phyloP scores from a whole-genome alignment of 176 grass and related monocot genomes.

The Avena atlantica region DNA sequence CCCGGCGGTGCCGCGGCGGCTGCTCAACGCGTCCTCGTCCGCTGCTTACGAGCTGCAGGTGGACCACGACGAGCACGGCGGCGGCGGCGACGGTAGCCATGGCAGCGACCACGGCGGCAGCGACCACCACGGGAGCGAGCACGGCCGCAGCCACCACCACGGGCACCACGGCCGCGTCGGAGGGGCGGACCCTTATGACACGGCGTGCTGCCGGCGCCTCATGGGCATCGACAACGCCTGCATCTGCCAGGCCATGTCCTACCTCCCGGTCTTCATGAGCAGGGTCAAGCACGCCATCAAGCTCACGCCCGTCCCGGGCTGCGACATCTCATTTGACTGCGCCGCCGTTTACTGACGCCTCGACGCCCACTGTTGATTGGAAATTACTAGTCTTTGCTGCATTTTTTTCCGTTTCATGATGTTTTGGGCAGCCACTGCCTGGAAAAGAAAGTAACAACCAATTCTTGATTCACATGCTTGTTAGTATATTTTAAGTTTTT shows the following conservation, averaged over 20 bases:
- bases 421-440: neutral
- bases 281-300: slow-evolving; percentile 74
- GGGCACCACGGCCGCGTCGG: slow-evolving; percentile 11
- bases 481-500: neutral
- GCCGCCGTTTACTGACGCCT: slow-evolving; percentile 38
- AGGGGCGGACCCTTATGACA: slow-evolving; percentile 55
- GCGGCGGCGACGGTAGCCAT: neutral
- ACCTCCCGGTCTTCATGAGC: slow-evolving; percentile 74
- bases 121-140: neutral
- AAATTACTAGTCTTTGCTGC: neutral
- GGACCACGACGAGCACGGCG: slow-evolving; percentile 8
- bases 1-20: slow-evolving; percentile 39
- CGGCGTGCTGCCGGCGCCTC: slow-evolving; percentile 78
- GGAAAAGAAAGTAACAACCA: neutral
- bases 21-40: slow-evolving; percentile 46
- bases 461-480: neutral
- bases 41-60: slow-evolving; percentile 42
- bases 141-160: slow-evolving; percentile 2
- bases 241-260: slow-evolving; percentile 73
- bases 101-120: neutral
- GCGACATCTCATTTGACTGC: slow-evolving; percentile 75
- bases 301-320: slow-evolving; percentile 62
- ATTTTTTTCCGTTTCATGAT: slow-evolving; percentile 26
- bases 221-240: slow-evolving; percentile 73
- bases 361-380: neutral